A percentile compares a stretch with the other conserved stretches of the same genome.
Evolutionary conservation across 306 rosid species (phyloP).

Genomic region (Cicer judaicum): DNA sequence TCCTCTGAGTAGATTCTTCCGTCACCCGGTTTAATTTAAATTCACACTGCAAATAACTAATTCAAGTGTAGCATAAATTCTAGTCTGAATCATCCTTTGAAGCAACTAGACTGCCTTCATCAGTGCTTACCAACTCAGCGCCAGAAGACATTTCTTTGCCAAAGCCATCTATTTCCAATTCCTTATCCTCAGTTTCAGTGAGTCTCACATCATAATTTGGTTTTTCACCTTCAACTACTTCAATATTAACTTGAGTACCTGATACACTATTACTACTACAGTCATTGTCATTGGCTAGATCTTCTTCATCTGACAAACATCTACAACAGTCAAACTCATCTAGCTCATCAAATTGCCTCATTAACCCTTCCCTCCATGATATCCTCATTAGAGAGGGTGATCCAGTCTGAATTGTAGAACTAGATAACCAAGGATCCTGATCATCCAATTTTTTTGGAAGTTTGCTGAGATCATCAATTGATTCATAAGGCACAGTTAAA

Average conservation of each 20-base stretch:
- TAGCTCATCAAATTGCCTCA: conserved; percentile 61
- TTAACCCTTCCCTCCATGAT: conserved; percentile 81
- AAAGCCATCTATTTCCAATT: conserved; percentile 40
- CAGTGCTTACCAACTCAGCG: conserved; percentile 74
- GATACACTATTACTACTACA: conserved; percentile 39
- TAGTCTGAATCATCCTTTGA: conserved; percentile 81
- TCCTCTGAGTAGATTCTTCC: conserved; percentile 35
- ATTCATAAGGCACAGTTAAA: conserved; percentile 56
- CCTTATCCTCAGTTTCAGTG: conserved; percentile 41
- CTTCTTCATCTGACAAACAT: conserved; percentile 86
- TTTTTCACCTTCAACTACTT: conserved; percentile 40
- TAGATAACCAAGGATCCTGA: conserved; percentile 59
- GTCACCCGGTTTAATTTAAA: conserved; percentile 28
- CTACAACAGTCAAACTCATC: conserved; percentile 79
- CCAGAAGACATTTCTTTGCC: conserved; percentile 48
- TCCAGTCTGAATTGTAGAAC: conserved; percentile 53
- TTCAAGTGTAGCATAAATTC: conserved; percentile 64
- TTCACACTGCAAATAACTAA: conserved; percentile 55
- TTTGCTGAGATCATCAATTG: conserved; percentile 60
- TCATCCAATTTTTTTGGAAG: conserved; percentile 60
- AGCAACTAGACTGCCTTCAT: conserved; percentile 70
- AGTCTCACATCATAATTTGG: conserved; percentile 35
- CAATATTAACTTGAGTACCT: conserved; percentile 47
- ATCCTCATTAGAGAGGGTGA: conserved; percentile 68
- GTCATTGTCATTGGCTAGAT: conserved; percentile 48